phyloP scores from a whole-genome alignment of 2,329 filamentous ascomycete genomes.

The Fusarium verticillioides region DNA sequence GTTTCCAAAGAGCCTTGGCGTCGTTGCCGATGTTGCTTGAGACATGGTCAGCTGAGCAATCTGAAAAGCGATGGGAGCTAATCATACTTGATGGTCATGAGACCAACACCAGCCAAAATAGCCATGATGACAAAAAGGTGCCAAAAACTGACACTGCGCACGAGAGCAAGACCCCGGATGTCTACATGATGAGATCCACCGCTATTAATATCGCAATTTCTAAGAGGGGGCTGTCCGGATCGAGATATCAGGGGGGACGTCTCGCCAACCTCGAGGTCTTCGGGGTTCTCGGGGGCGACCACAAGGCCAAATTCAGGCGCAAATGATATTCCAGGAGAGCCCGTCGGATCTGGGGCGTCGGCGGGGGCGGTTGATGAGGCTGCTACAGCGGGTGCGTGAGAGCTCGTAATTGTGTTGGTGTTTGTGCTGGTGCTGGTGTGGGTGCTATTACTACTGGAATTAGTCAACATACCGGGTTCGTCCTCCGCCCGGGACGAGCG shows the following conservation, averaged over 20 bases:
- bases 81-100: conserved; percentile 98
- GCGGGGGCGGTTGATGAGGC: conserved; percentile 26
- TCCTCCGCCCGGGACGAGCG: conserved; percentile 53
- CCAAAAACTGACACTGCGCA: conserved; percentile 85
- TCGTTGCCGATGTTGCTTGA: conserved; percentile 92
- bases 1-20: conserved; percentile 86
- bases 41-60: conserved; percentile 15
- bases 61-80: neutral
- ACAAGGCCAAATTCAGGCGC: conserved; percentile 45
- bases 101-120: conserved; percentile 88
- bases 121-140: conserved; percentile 88
- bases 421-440: conserved; percentile 44
- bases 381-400: conserved; percentile 32
- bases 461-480: conserved; percentile 74
- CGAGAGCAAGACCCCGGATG: conserved; percentile 83
- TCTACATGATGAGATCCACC: conserved; percentile 85
- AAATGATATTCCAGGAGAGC: conserved; percentile 41
- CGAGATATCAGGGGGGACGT: conserved; percentile 82
- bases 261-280: conserved; percentile 70
- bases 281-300: conserved; percentile 39
- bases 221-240: conserved; percentile 62
- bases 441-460: conserved; percentile 46
- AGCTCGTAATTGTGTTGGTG: conserved; percentile 43
- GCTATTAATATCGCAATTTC: conserved; percentile 74
- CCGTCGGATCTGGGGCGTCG: conserved; percentile 33